phyloP scores from a whole-genome alignment of 2,329 filamentous ascomycete genomes.

The Alternaria gansuensis region DNA sequence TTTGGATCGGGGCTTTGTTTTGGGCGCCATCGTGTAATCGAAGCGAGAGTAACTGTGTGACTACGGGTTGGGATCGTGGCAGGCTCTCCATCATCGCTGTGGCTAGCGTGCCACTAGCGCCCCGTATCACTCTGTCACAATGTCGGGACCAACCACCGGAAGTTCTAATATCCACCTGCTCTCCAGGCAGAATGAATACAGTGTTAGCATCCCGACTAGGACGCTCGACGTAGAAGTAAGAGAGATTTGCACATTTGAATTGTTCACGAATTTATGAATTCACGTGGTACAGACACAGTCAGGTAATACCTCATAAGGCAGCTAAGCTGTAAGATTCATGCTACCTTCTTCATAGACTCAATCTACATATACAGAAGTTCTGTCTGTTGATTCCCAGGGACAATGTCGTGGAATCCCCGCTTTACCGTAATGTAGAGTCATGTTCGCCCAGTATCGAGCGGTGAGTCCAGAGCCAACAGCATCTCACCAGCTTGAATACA shows the following conservation, averaged over 20 bases:
- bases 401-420: conserved; percentile 1
- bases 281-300: background rate
- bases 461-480: conserved; percentile 2
- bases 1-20: conserved; percentile 11
- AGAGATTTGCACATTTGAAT: background rate
- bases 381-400: background rate
- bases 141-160: background rate
- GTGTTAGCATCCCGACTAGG: background rate
- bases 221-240: background rate
- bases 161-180: background rate
- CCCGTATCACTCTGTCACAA: background rate
- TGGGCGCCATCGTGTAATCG: conserved; percentile 12
- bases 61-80: conserved; percentile 13
- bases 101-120: conserved; percentile 12
- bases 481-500: conserved; percentile 1
- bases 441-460: conserved; percentile 6
- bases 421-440: background rate
- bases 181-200: background rate
- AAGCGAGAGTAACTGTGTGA: conserved; percentile 16
- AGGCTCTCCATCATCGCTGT: conserved; percentile 6
- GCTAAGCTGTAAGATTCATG: background rate
- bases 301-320: background rate
- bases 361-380: background rate
- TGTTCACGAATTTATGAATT: background rate
- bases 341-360: background rate